Conservation (phyloP, 305 asterid species). For the Solanum hybrid region DNA sequence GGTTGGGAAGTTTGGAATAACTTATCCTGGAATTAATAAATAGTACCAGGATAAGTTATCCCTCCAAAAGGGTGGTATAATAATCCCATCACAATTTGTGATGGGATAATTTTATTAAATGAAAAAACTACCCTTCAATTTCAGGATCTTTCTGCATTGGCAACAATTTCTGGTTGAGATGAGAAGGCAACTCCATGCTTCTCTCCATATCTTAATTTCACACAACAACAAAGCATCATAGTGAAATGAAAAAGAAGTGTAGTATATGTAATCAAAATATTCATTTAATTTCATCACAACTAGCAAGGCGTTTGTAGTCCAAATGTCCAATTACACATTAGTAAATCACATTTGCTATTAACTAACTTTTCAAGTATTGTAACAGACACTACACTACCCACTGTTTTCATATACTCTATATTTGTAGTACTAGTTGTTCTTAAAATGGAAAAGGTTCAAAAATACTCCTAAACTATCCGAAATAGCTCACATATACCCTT, state of each 20-base stretch:
- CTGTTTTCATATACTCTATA: neutral
- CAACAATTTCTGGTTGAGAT: slow-evolving; percentile 15
- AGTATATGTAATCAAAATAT: neutral
- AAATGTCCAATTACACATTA: neutral
- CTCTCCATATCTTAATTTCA: neutral
- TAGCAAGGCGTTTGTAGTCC: neutral
- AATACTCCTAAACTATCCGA: too few species aligned
- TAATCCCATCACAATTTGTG: neutral
- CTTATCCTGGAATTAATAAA: neutral
- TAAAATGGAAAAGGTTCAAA: too few species aligned
- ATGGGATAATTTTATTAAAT: too few species aligned
- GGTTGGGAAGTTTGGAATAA: neutral
- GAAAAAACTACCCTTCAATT: neutral
- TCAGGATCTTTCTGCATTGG: neutral
- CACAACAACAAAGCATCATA: neutral
- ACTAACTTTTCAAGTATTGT: neutral
- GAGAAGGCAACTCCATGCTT: slow-evolving; percentile 23
- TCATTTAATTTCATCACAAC: neutral
- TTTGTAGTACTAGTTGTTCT: neutral
- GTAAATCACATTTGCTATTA: neutral
- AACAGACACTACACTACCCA: neutral
- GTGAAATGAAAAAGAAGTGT: neutral
- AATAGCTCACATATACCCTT: too few species aligned
- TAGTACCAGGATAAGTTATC: neutral
- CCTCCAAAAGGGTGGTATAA: neutral